Percentiles rank a stretch among this genome's conserved stretches.
Conservation (phyloP, 768 basidiomycete species). For the Paxillus involutus region DNA sequence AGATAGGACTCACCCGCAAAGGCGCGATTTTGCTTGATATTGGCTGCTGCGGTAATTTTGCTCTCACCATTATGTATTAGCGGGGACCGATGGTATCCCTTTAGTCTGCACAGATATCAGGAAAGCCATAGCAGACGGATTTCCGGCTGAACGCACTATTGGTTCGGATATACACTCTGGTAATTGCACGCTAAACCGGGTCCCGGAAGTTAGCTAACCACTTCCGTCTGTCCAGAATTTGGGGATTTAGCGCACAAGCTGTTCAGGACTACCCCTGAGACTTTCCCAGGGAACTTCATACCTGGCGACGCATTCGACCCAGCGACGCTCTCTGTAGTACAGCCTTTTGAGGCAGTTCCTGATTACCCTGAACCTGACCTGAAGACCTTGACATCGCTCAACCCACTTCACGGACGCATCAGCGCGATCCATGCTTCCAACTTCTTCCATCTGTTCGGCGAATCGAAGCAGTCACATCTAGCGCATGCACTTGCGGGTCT, state of each 20-base stretch:
- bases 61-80: background rate
- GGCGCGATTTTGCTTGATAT: constrained; percentile 42
- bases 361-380: constrained; percentile 25
- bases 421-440: constrained; percentile 46
- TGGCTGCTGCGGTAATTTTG: constrained; percentile 37
- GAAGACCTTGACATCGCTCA: constrained; percentile 37
- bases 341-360: constrained; percentile 25
- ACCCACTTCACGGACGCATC: constrained; percentile 43
- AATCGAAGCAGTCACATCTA: constrained; percentile 16
- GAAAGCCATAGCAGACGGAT: constrained; percentile 39
- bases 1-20: constrained; percentile 31
- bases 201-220: background rate
- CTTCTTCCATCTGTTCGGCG: constrained; percentile 38
- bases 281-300: constrained; percentile 53
- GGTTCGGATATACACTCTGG: constrained; percentile 36
- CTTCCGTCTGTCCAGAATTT: constrained; percentile 33
- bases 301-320: constrained; percentile 53
- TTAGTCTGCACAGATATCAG: constrained; percentile 27
- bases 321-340: constrained; percentile 34
- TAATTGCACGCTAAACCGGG: constrained; percentile 2
- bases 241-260: constrained; percentile 60
- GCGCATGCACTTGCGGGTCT: constrained; percentile 17
- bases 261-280: constrained; percentile 50
- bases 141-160: constrained; percentile 33
- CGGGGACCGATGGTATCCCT: background rate